These are phyloP conservation scores for Sextonia rubra DNA, from an alignment of 164 flowering plant genomes.

Conservation along the genomic window DNA sequence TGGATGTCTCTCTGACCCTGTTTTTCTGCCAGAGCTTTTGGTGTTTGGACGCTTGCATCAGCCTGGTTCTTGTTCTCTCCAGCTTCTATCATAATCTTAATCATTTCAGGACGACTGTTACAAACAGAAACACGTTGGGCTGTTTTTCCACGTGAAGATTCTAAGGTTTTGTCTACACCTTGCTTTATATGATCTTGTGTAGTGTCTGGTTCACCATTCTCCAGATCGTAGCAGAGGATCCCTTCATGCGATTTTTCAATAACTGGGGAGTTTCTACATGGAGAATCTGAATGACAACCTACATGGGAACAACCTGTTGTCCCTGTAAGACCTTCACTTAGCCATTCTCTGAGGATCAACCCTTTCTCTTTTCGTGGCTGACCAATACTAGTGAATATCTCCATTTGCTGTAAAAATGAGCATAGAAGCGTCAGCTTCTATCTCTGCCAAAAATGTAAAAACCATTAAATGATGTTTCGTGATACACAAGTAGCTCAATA, in stretches of 20 bases:
- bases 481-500: background rate
- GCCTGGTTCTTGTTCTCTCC: constrained; percentile 38
- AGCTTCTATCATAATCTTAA: constrained; percentile 36
- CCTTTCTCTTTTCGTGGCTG: constrained; percentile 26
- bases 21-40: constrained; percentile 42
- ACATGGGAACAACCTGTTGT: constrained; percentile 10
- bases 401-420: constrained; percentile 46
- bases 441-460: background rate
- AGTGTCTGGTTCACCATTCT: constrained; percentile 13
- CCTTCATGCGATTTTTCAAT: constrained; percentile 15
- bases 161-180: constrained; percentile 11
- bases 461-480: background rate
- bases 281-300: constrained; percentile 19
- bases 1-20: constrained; percentile 35
- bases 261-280: constrained; percentile 15
- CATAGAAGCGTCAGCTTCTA: constrained; percentile 1
- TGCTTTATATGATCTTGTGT: constrained; percentile 5
- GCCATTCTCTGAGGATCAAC: constrained; percentile 27
- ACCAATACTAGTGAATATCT: constrained; percentile 27
- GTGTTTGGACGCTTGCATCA: constrained; percentile 41
- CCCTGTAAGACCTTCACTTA: constrained; percentile 18
- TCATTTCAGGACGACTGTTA: constrained; percentile 34
- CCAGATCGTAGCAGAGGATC: constrained; percentile 12
- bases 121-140: constrained; percentile 34
- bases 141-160: constrained; percentile 26